Percentiles rank a stretch among this genome's conserved stretches.
Evolutionary conservation across 129 eudicot genomes (phyloP).

Genomic region (Flaveria brownii): DNA sequence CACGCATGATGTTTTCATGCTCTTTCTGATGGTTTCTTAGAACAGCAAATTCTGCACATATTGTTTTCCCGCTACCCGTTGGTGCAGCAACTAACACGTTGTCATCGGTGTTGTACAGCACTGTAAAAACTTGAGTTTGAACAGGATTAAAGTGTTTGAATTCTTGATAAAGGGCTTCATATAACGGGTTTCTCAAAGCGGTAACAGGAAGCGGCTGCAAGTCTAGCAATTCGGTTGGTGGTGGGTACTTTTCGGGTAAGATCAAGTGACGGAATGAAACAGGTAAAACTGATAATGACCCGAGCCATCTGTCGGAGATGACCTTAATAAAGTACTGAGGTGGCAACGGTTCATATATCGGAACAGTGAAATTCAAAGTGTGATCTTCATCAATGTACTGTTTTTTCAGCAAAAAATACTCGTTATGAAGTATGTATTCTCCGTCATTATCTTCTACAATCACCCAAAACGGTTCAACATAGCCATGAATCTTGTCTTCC

Average conservation of each 20-base stretch:
- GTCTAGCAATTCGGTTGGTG: slow-evolving; percentile 91
- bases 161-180: slow-evolving; percentile 83
- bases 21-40: slow-evolving; percentile 78
- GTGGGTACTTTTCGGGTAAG: slow-evolving; percentile 89
- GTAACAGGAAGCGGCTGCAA: slow-evolving; percentile 95
- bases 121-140: slow-evolving; percentile 94
- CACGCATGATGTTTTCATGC: slow-evolving; percentile 67
- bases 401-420: slow-evolving; percentile 86
- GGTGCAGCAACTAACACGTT: slow-evolving; percentile 97
- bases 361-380: slow-evolving; percentile 76
- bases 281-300: slow-evolving; percentile 82
- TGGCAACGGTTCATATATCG: slow-evolving; percentile 85
- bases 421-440: slow-evolving; percentile 84
- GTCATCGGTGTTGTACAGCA: slow-evolving; percentile 85
- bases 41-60: slow-evolving; percentile 91
- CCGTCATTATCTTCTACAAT: slow-evolving; percentile 96
- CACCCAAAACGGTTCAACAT: slow-evolving; percentile 95
- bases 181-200: slow-evolving; percentile 79
- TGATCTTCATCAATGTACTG: slow-evolving; percentile 91
- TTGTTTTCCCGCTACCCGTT: slow-evolving; percentile 95
- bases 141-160: slow-evolving; percentile 92
- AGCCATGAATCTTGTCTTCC: slow-evolving; percentile 93
- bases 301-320: slow-evolving; percentile 89
- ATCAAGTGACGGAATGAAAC: slow-evolving; percentile 89
- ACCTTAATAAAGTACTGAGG: slow-evolving; percentile 94